Evolutionary conservation across 2,329 filamentous ascomycete species (phyloP), one percentile per base, ranked within the genome.

Genomic region (Sporothrix pallida): DNA sequence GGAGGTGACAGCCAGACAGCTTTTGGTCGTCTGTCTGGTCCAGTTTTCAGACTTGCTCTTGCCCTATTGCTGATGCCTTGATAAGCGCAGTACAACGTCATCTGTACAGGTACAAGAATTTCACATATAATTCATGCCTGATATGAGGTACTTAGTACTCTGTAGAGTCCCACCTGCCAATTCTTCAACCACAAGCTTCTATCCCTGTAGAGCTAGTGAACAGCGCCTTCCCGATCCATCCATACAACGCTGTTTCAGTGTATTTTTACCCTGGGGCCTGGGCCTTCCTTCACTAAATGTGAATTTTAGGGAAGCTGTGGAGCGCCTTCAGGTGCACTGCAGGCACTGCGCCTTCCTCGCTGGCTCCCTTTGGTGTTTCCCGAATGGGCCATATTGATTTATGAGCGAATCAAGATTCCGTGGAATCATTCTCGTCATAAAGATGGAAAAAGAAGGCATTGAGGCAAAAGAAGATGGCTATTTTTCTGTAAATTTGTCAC

Each of bases 221-320:
- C 56, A 48, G 23, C 69, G 69, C 74, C 56, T 70, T 75, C 69
- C 74, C 74, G 72, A 75, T 72, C 68, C 74, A 73, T 73, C 74
- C 71, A 68, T 46, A 52, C 65, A 37, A 54, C 65, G 46, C 46
- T 69, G 44, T 37, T 50, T 46, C 44, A 12, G 42, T 62, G 46
- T 20, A 65, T 56, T 17, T 17, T 63, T 67, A 12, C 42, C 20
- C 42, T 26, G n/a, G 17, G 20, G 13, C 42, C 62, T 67, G 20
- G 62, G 31, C 20, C 0, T 5, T 9, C 26, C n/a, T 48, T 26
- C 62, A 15, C 62, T 17, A 26, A 48, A 26, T 46, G 13, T 46
- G 3, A 1, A n/a, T 17, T 26, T 44, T 13, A 62, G 1, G 26
- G 58, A 62, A n/a, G 13, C 58, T 42, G 42, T 23, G 44, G 42